phyloP scores from a whole-genome alignment of 345 rosid species.

The Laguncularia racemosa region DNA sequence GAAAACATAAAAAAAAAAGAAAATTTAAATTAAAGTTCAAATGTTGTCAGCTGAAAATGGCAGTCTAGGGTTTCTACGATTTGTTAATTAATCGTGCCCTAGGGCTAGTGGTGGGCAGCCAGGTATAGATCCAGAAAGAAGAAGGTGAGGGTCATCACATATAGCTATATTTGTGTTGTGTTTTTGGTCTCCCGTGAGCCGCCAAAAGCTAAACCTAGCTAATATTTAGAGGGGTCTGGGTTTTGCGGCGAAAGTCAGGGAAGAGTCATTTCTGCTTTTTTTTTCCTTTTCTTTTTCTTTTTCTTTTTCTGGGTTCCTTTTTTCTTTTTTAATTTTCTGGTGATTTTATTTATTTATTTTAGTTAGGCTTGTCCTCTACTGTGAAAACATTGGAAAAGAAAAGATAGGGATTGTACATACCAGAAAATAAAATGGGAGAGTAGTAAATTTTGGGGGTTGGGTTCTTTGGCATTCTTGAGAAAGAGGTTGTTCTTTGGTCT shows the following conservation, averaged over 20 bases:
- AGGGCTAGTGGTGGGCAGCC: no score
- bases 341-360: constrained; percentile 31
- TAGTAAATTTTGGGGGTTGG: no score
- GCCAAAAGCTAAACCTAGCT: constrained; percentile 26
- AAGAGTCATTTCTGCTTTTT: constrained; percentile 12
- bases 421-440: no score
- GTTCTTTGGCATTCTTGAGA: no score
- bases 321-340: constrained; percentile 12
- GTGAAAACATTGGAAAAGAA: constrained; percentile 7
- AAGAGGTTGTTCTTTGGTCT: neutral
- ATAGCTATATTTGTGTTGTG: neutral
- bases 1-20: no score
- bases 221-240: constrained; percentile 18
- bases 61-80: neutral
- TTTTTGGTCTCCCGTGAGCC: constrained; percentile 17
- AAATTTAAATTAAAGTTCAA: no score
- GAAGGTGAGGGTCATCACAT: no score
- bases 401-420: no score
- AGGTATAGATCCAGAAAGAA: no score
- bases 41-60: no score
- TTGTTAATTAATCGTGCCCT: constrained; percentile 6
- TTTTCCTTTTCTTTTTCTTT: constrained; percentile 12
- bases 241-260: constrained; percentile 27
- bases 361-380: constrained; percentile 25
- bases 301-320: constrained; percentile 14